Conservation (phyloP, 345 rosid genomes). For the Kandelia obovata region DNA sequence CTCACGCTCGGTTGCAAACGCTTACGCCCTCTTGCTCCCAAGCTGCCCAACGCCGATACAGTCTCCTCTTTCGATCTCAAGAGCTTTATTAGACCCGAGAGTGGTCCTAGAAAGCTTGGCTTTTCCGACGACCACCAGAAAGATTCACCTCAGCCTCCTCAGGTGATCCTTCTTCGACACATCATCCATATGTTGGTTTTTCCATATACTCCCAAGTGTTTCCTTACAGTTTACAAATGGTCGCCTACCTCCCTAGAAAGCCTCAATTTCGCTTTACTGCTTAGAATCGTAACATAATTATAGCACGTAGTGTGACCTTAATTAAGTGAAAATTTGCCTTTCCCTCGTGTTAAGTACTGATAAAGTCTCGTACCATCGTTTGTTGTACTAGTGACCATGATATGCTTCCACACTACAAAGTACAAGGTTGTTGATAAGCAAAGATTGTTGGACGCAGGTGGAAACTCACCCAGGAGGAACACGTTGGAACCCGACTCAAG, state of each 20-base stretch:
- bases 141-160: slow-evolving; percentile 37
- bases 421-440: no score
- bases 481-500: slow-evolving; percentile 98
- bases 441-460: slow-evolving; percentile 37
- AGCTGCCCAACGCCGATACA: slow-evolving; percentile 35
- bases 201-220: background rate
- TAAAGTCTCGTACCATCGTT: no score
- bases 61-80: slow-evolving; percentile 76
- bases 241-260: no score
- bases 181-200: no score
- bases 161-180: slow-evolving; percentile 25
- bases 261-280: no score
- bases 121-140: slow-evolving; percentile 43
- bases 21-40: slow-evolving; percentile 85
- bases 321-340: no score
- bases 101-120: slow-evolving; percentile 42
- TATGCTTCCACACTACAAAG: no score
- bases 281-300: no score
- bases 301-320: no score
- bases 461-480: slow-evolving; percentile 96
- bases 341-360: no score
- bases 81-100: slow-evolving; percentile 79
- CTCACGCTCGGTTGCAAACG: slow-evolving; percentile 86
- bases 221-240: no score
- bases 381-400: no score